Evolutionary conservation across 176 grass and related monocot species (phyloP).

Genomic region (Tillandsia fasciculata): DNA sequence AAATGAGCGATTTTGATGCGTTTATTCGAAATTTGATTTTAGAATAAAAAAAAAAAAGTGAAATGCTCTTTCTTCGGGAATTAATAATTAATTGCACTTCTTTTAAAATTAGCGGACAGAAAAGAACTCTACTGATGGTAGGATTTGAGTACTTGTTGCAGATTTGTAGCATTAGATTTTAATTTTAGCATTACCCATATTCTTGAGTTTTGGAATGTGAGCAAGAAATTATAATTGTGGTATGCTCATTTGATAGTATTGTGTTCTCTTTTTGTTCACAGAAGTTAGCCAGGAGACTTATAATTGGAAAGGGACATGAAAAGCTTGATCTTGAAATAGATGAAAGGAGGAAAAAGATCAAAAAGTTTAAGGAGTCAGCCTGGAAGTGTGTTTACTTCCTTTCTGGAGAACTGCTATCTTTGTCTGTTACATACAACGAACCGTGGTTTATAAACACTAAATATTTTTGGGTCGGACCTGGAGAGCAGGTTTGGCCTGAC

Average conservation of each 20-base stretch:
- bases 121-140: too few species aligned
- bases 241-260: slow-evolving; percentile 14
- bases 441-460: slow-evolving; percentile 71
- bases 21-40: too few species aligned
- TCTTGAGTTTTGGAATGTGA: background rate
- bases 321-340: slow-evolving; percentile 41
- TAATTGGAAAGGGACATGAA: slow-evolving; percentile 49
- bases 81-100: too few species aligned
- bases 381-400: slow-evolving; percentile 94
- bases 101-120: too few species aligned
- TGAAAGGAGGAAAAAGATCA: slow-evolving; percentile 59
- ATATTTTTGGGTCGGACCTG: slow-evolving; percentile 85
- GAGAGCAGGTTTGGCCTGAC: slow-evolving; percentile 82
- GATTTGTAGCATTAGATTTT: background rate
- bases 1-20: too few species aligned
- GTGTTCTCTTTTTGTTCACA: slow-evolving; percentile 21
- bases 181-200: slow-evolving; percentile 12
- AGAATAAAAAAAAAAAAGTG: too few species aligned
- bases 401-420: slow-evolving; percentile 55
- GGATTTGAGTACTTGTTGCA: too few species aligned
- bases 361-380: slow-evolving; percentile 88
- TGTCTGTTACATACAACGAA: slow-evolving; percentile 79
- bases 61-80: too few species aligned
- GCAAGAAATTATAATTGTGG: slow-evolving; percentile 5
- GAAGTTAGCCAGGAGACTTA: slow-evolving; percentile 47